Evolutionary conservation across 73 alveolate genomes (phyloP).

Genomic region (Tetrahymena elliotti): DNA sequence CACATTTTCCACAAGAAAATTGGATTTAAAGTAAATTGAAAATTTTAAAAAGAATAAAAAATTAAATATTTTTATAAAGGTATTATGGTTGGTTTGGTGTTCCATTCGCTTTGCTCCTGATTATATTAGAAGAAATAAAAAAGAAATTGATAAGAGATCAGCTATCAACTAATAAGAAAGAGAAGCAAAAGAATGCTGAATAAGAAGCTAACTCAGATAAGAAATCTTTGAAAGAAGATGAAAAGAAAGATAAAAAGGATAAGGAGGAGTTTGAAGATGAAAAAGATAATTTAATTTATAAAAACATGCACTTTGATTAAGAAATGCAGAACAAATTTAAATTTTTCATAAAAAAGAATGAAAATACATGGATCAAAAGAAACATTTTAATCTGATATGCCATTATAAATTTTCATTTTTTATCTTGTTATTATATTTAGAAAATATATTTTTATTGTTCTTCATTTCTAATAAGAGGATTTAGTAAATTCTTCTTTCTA

Average conservation of each 20-base stretch:
- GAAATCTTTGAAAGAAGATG: background rate
- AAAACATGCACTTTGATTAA: background rate
- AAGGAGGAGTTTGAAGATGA: background rate
- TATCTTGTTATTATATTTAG: background rate
- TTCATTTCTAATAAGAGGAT: background rate
- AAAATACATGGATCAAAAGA: background rate
- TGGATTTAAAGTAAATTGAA: background rate
- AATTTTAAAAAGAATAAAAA: background rate
- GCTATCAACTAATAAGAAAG: background rate
- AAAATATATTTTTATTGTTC: background rate
- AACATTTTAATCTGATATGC: background rate
- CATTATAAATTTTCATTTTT: background rate
- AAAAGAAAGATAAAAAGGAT: background rate
- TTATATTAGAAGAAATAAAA: background rate
- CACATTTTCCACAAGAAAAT: background rate
- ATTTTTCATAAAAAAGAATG: background rate
- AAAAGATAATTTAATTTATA: background rate
- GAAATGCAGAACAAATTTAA: background rate
- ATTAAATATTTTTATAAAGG: background rate
- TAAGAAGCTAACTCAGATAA: background rate
- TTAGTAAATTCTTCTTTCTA: background rate
- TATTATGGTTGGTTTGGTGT: background rate
- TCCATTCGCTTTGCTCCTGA: background rate
- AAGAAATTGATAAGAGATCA: background rate
- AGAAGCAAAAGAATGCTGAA: background rate